phyloP scores from a whole-genome alignment of 2,329 filamentous ascomycete genomes.

The Neonectria coccinea region DNA sequence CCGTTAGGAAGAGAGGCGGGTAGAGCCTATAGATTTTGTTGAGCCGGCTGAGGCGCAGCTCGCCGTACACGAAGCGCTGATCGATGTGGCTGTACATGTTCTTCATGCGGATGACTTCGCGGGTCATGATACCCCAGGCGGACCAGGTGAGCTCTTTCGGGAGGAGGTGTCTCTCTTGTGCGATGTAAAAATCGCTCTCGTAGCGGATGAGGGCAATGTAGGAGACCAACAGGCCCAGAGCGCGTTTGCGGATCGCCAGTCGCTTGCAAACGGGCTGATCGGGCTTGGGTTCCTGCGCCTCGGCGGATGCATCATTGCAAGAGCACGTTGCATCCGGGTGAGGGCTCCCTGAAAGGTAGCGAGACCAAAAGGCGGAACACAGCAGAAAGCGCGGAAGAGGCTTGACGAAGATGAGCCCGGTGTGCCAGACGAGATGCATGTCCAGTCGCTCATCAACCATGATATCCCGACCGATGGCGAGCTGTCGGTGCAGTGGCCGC shows the following conservation, averaged over 20 bases:
- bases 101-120: background rate
- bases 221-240: conserved; percentile 14
- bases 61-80: conserved; percentile 15
- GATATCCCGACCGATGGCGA: conserved; percentile 2
- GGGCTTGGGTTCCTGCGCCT: background rate
- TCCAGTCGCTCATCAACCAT: conserved; percentile 42
- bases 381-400: conserved; percentile 50
- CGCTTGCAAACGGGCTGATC: background rate
- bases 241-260: background rate
- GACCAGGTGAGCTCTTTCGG: conserved; percentile 11
- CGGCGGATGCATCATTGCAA: background rate
- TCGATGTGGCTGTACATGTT: conserved; percentile 5
- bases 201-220: conserved; percentile 9
- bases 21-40: conserved; percentile 12
- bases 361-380: conserved; percentile 11
- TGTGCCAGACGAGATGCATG: conserved; percentile 47
- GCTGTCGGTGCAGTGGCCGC: conserved; percentile 7
- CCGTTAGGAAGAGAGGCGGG: background rate
- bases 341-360: background rate
- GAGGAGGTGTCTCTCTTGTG: background rate
- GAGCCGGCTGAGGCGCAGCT: conserved; percentile 13
- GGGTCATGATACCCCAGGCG: background rate
- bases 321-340: background rate
- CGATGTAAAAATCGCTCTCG: conserved; percentile 16
- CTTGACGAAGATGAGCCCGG: conserved; percentile 49